Conservation (phyloP, 192 early-diverging fungal genomes). For the Podila verticillata region DNA sequence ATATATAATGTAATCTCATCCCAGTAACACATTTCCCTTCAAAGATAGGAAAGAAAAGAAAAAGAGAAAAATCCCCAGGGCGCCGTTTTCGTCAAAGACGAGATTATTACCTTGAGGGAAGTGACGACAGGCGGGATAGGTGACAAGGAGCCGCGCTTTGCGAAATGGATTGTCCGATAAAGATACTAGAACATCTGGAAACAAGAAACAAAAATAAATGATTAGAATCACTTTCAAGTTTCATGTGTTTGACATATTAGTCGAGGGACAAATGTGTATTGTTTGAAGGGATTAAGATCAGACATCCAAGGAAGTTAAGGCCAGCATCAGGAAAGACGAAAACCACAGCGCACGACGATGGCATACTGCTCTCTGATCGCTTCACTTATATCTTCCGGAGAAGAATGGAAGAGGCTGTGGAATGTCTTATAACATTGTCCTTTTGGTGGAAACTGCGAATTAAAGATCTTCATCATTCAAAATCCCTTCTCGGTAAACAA, state of each 20-base stretch:
- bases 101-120: too few species aligned
- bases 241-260: background rate
- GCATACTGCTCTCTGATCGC: constrained; percentile 56
- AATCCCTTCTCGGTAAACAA: background rate
- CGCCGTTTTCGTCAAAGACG: background rate
- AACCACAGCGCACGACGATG: constrained; percentile 48
- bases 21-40: constrained; percentile 18
- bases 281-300: constrained; percentile 16
- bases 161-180: background rate
- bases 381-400: constrained; percentile 30
- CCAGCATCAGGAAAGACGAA: constrained; percentile 46
- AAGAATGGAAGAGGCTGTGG: constrained; percentile 25
- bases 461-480: constrained; percentile 46
- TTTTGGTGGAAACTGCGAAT: constrained; percentile 57
- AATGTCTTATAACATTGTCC: constrained; percentile 50
- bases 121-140: too few species aligned
- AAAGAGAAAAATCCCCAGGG: background rate
- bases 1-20: constrained; percentile 51
- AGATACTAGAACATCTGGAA: background rate
- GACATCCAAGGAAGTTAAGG: constrained; percentile 55
- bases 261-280: background rate
- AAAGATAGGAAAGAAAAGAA: too few species aligned
- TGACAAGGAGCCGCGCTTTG: too few species aligned
- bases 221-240: background rate
- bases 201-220: background rate